Base-by-base conservation (phyloP, 495 filamentous ascomycete genomes). In the Penicillium subrubescens region DNA sequence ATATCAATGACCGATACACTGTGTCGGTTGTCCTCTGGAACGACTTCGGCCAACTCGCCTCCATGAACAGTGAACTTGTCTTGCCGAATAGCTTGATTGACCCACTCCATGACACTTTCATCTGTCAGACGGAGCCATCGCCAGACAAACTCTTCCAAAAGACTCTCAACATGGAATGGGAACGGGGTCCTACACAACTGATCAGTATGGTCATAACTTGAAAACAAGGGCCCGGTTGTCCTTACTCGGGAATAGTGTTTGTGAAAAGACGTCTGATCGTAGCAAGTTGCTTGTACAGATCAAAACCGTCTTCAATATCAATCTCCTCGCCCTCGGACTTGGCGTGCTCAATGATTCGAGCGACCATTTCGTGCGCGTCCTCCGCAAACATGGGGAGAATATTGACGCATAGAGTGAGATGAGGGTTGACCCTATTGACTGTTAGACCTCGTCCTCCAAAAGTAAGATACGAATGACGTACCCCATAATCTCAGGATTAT, bases 1-100 rank as follows among this genome's bases (percentile, higher is more conserved):
- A 97, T 91, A 77, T 99, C 96, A 54, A 97, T 91, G 5, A 95
- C 88, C 25, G 93, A 97, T 50, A 92, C 87, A 71, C 94, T 97
- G 75, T 98, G 96, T 23, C 95, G 86, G 73, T 94, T 87, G 25
- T 94, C 89, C 71, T 97, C 93, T 11, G 84, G 87, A 0, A 90
- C 84, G 15, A 88, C 81, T 12, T 86, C 82, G 0, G 84, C 82
- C 4, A 82, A 72, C 61, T 86, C 76, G 43, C 89, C 83, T 8
- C 82, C 82, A 39, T 90, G 83, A 54, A 95, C 86, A 56, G 82
- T 81, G 73, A 97, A 98, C 41, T 82, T 73, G 75, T 99, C 96
- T 70, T 95, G 90, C 76, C 90, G 93, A 69, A 95, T 88, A 21
- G 96, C 94, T 70, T 91, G 86, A 43, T 96, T 93, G 34, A 97